These are phyloP conservation scores for Aureobasidium sp. DNA, from an alignment of 2,329 filamentous ascomycete species.

Conservation along the genomic window DNA sequence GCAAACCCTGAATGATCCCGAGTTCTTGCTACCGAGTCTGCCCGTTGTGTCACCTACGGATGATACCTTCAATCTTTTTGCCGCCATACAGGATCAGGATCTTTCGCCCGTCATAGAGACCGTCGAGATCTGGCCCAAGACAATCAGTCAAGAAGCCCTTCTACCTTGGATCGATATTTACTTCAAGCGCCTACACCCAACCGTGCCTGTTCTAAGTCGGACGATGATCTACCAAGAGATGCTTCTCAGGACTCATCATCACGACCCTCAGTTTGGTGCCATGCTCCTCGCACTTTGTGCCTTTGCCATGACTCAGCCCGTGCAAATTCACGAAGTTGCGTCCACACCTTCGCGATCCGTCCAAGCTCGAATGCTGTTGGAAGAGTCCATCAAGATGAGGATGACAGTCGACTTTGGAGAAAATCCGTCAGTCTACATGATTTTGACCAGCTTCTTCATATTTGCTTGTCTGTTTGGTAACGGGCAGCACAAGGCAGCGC, in stretches of 20 bases:
- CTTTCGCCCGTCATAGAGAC: slow-evolving; percentile 23
- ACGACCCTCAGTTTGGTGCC: slow-evolving; percentile 37
- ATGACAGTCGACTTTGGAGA: slow-evolving; percentile 34
- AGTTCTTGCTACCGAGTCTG: slow-evolving; percentile 31
- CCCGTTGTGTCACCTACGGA: slow-evolving; percentile 30
- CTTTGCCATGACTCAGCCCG: slow-evolving; percentile 39
- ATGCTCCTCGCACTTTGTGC: slow-evolving; percentile 39
- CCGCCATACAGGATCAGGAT: slow-evolving; percentile 26
- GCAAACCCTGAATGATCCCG: slow-evolving; percentile 27
- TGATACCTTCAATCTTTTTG: slow-evolving; percentile 25
- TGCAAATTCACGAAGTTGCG: slow-evolving; percentile 36
- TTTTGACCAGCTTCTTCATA: slow-evolving; percentile 27
- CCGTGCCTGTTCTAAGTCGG: slow-evolving; percentile 36
- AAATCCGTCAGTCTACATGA: slow-evolving; percentile 24
- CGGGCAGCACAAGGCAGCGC: slow-evolving; percentile 24
- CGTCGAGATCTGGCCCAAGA: slow-evolving; percentile 32
- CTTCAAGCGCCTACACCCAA: slow-evolving; percentile 39
- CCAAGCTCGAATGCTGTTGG: slow-evolving; percentile 37
- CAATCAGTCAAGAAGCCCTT: slow-evolving; percentile 36
- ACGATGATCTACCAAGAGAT: slow-evolving; percentile 37
- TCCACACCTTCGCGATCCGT: slow-evolving; percentile 24
- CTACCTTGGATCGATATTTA: slow-evolving; percentile 36
- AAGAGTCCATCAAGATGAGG: slow-evolving; percentile 39
- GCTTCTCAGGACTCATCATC: slow-evolving; percentile 37
- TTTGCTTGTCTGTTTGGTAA: slow-evolving; percentile 27